A percentile compares a stretch with the other conserved stretches of the same genome.
Conservation (phyloP, 179 eudicot species). For the Sideroxylon spinosum region DNA sequence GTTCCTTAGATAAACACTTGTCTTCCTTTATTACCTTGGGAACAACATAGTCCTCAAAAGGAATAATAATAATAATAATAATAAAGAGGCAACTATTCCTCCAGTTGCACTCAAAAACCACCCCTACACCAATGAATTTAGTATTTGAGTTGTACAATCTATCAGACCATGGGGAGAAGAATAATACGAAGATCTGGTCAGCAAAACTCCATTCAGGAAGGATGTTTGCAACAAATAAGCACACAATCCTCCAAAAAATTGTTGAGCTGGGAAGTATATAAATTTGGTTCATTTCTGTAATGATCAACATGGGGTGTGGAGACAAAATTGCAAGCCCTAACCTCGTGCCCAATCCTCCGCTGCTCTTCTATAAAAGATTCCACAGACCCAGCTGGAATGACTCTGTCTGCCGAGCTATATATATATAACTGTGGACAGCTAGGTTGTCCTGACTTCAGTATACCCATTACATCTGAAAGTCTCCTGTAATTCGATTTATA, state of each 20-base stretch:
- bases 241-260: conserved; percentile 76
- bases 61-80: background rate
- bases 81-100: conserved; percentile 9
- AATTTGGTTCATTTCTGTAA: conserved; percentile 73
- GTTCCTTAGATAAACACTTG: no score
- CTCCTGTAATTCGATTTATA: conserved; percentile 51
- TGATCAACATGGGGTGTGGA: conserved; percentile 97
- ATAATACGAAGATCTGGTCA: background rate
- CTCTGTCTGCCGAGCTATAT: conserved; percentile 89
- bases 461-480: conserved; percentile 63
- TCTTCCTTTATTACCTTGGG: background rate
- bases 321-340: conserved; percentile 80
- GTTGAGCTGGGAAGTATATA: conserved; percentile 82
- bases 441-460: conserved; percentile 67
- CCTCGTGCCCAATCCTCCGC: conserved; percentile 66
- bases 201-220: conserved; percentile 17
- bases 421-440: conserved; percentile 87
- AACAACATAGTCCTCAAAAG: background rate
- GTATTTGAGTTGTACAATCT: background rate
- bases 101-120: background rate
- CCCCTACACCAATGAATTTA: conserved; percentile 10
- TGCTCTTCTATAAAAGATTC: conserved; percentile 82
- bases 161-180: background rate
- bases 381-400: conserved; percentile 70
- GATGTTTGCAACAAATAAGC: conserved; percentile 57